phyloP scores from a whole-genome alignment of 345 rosid genomes.

The Alliaria petiolata region DNA sequence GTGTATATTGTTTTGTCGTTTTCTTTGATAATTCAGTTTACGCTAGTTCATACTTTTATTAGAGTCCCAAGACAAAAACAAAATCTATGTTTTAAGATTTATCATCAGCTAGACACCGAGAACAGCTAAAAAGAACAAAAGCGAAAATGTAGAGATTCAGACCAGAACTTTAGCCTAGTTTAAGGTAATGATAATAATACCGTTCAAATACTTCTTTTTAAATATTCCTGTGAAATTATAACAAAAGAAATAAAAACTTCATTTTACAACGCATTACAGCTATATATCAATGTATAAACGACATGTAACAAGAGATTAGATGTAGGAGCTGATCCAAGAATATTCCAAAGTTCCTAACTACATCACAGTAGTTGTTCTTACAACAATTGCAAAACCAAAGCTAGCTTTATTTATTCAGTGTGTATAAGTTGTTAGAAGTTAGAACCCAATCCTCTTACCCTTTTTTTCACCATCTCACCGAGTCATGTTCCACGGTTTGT shows the following conservation, averaged over 20 bases:
- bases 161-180: background rate
- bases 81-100: background rate
- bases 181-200: background rate
- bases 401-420: slow-evolving; percentile 23
- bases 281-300: background rate
- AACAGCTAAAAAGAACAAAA: background rate
- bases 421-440: slow-evolving; percentile 26
- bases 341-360: slow-evolving; percentile 13
- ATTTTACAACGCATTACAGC: background rate
- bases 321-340: slow-evolving; percentile 2
- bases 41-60: background rate
- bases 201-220: background rate
- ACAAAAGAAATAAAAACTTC: background rate
- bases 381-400: slow-evolving; percentile 10
- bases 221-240: background rate
- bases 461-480: background rate
- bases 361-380: slow-evolving; percentile 1
- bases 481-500: background rate
- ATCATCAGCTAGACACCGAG: background rate
- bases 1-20: background rate
- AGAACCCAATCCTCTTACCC: slow-evolving; percentile 2
- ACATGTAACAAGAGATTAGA: background rate
- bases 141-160: background rate
- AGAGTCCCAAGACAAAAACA: background rate
- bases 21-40: too few relatives aligned